phyloP scores from a whole-genome alignment of 192 early-diverging fungal genomes.

The Umbelopsis vinacea region DNA sequence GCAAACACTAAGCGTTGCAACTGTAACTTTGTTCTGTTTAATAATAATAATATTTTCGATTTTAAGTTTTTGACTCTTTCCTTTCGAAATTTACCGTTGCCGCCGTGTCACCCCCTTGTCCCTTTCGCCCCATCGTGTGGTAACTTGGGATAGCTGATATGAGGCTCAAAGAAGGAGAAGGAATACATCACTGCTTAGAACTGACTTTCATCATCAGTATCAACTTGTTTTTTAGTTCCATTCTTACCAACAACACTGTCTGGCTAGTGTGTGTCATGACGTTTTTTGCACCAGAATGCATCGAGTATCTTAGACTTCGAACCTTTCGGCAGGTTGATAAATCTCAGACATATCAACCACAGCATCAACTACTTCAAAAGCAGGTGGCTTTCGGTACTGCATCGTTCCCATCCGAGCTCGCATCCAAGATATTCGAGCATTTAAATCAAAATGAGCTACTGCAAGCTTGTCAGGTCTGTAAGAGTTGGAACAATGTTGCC shows the following conservation, averaged over 20 bases:
- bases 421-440: neutral
- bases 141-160: neutral
- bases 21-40: neutral
- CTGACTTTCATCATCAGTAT: too few relatives aligned
- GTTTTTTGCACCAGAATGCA: too few relatives aligned
- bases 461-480: neutral
- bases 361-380: neutral
- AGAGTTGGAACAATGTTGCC: neutral
- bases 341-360: neutral
- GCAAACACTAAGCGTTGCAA: conserved; percentile 5
- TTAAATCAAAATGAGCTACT: neutral
- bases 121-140: neutral
- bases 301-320: too few relatives aligned
- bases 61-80: neutral
- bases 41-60: neutral
- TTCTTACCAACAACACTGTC: too few relatives aligned
- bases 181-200: neutral
- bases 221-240: too few relatives aligned
- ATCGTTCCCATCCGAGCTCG: neutral
- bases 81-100: neutral
- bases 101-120: neutral
- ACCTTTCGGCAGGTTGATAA: neutral
- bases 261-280: too few relatives aligned
- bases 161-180: neutral
- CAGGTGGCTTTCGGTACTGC: neutral